Conservation (phyloP, 345 rosid genomes). For the Passiflora organensis region DNA sequence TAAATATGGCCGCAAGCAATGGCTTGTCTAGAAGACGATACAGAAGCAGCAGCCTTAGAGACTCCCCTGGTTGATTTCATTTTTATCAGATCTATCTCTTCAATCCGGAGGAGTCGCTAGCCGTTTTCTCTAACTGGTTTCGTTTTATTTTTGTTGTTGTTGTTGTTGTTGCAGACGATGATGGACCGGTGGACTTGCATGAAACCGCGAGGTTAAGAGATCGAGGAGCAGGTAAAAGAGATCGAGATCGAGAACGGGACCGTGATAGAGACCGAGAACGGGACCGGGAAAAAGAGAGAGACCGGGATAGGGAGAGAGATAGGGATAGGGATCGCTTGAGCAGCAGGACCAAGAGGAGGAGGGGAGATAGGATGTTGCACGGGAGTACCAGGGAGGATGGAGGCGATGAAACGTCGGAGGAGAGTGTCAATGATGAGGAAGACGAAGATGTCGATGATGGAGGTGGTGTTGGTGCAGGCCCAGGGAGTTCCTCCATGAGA, state of each 20-base stretch:
- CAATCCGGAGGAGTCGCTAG: not conserved
- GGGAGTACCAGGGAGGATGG: slow-evolving; percentile 71
- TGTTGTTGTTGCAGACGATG: slow-evolving; percentile 55
- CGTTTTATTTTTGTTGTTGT: not conserved
- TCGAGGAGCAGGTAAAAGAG: slow-evolving; percentile 59
- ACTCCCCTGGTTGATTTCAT: slow-evolving; percentile 64
- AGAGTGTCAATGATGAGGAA: slow-evolving; percentile 89
- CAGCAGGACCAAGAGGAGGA: slow-evolving; percentile 68
- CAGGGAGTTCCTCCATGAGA: slow-evolving; percentile 40
- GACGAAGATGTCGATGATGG: slow-evolving; percentile 73
- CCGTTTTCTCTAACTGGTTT: slow-evolving; percentile 4
- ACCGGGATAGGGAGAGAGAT: slow-evolving; percentile 46
- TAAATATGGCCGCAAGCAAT: slow-evolving; percentile 52
- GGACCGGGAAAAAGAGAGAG: slow-evolving; percentile 36
- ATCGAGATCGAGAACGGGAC: slow-evolving; percentile 70
- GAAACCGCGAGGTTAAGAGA: slow-evolving; percentile 84
- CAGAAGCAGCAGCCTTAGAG: slow-evolving; percentile 68
- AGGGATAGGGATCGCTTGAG: slow-evolving; percentile 65
- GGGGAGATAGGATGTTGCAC: slow-evolving; percentile 70
- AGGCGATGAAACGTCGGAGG: slow-evolving; percentile 78
- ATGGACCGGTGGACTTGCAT: slow-evolving; percentile 60
- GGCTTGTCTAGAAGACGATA: slow-evolving; percentile 75
- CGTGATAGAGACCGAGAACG: slow-evolving; percentile 61
- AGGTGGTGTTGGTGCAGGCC: slow-evolving; percentile 35
- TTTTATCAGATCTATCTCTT: slow-evolving; percentile 38